A percentile compares a stretch with the other conserved stretches of the same genome.
phyloP scores from a whole-genome alignment of 805 yeast genomes.

The Hanseniaspora valbyensis region DNA sequence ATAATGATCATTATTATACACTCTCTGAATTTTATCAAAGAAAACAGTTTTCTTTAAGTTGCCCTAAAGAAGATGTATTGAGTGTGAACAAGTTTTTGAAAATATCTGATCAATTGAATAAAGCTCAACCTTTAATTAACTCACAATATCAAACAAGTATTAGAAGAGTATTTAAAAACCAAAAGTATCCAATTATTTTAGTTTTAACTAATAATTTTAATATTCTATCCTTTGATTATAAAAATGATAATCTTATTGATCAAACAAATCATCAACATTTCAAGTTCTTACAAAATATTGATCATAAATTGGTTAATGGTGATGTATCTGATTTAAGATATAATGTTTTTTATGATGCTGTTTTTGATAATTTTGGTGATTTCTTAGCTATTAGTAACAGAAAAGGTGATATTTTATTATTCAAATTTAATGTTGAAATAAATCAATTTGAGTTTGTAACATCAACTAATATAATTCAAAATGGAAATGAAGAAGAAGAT shows the following conservation, averaged over 20 bases:
- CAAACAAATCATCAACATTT: not conserved
- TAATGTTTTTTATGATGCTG: constrained; percentile 6
- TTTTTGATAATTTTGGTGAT: constrained; percentile 13
- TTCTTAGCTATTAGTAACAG: constrained; percentile 24
- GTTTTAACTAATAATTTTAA: constrained; percentile 10
- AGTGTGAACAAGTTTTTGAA: not conserved
- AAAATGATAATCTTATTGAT: not conserved
- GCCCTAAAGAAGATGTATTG: not conserved
- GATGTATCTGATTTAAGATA: not conserved
- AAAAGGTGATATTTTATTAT: constrained; percentile 25
- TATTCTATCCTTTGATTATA: constrained; percentile 3
- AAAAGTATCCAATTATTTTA: not conserved
- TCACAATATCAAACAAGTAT: not conserved
- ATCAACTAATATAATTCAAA: constrained; percentile 23
- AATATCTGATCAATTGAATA: not conserved
- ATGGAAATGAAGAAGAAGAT: constrained; percentile 25
- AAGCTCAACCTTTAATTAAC: not conserved
- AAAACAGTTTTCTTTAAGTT: not conserved
- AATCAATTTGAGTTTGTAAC: constrained; percentile 25
- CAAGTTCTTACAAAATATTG: constrained; percentile 6
- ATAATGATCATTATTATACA: not conserved
- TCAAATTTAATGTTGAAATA: constrained; percentile 16
- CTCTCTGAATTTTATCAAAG: not conserved
- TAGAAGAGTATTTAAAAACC: not conserved
- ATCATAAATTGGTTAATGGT: not conserved